Evolutionary conservation across 139 green algal genomes (phyloP), one percentile per base, ranked within the genome.

Genomic region (Chlamydomonas schloesseri): DNA sequence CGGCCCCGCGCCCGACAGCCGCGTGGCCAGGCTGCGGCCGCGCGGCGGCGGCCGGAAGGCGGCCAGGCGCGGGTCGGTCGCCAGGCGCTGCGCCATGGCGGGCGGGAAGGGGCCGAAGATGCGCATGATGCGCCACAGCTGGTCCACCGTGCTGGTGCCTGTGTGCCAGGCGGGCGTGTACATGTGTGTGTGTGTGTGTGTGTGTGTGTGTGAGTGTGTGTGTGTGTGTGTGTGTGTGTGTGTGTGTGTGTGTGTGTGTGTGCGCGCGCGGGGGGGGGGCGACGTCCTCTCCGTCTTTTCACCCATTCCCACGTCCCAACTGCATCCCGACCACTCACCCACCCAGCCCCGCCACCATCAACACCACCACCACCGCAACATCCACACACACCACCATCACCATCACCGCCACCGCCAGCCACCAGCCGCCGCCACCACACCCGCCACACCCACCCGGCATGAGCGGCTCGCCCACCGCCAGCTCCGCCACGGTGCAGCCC

Each of bases 71-170:
- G 42, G 14, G 64, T 84, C 77, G 13, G 33, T 28, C 20, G 13
- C 3, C 29, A 74, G n/a, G 21, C 62, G 77, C 0, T 5, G 15
- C 0, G 64, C 42, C 77, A 84, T 84, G 62, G 71, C 23, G n/a
- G 42, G 42, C 3, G 77, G 77, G 28, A 84, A 42, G 23, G 34
- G 57, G 15, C 77, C 77, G 4, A 84, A 74, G 0, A 84, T 50
- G n/a, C 77, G 64, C 77, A 84, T 84, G 64, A 84, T 74, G 64
- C 77, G 77, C 77, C 77, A 84, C 42, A 84, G 77, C 77, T 74
- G 77, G 77, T 84, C 64, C 57, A 65, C 64, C 28, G 77, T 84
- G 42, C 29, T 50, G 42, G 77, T 84, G 77, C 77, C 77, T 84
- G 46, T 1, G 36, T 8, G 42, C 42, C n/a, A n/a, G n/a, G n/a